A percentile compares a stretch with the other conserved stretches of the same genome.
These are phyloP conservation scores for Nymphaea thermarum DNA, from an alignment of 164 flowering plant species.

Conservation along the genomic window DNA sequence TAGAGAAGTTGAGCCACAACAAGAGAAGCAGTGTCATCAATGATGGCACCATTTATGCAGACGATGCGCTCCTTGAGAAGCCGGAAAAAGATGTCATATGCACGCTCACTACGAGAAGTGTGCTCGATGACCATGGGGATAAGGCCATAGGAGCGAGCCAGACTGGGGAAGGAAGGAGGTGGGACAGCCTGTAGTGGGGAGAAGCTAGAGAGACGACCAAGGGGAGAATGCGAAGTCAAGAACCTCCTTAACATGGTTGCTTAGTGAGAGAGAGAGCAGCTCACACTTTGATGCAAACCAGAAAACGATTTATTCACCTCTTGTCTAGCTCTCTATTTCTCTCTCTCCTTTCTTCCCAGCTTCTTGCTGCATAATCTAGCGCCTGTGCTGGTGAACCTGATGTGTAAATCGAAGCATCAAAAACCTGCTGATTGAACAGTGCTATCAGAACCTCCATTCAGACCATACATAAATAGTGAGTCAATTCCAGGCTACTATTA, in stretches of 20 bases:
- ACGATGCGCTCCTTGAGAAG: constrained; percentile 91
- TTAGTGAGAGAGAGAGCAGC: too few species aligned
- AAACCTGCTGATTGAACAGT: too few species aligned
- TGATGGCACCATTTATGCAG: constrained; percentile 84
- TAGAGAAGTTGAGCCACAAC: constrained; percentile 95
- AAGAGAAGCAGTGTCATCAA: constrained; percentile 87
- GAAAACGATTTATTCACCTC: too few species aligned
- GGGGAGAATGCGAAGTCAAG: not conserved
- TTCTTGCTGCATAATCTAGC: too few species aligned
- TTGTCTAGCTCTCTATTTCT: too few species aligned
- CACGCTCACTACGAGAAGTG: constrained; percentile 82
- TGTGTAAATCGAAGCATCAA: too few species aligned
- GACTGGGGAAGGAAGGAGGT: constrained; percentile 3
- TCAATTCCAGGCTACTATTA: too few species aligned
- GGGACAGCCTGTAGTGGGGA: not conserved
- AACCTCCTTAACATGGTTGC: constrained; percentile 10
- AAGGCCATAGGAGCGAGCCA: constrained; percentile 32
- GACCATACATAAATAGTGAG: too few species aligned
- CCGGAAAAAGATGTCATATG: constrained; percentile 93
- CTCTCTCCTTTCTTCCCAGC: too few species aligned
- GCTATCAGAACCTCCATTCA: too few species aligned
- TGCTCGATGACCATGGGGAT: constrained; percentile 96
- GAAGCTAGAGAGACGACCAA: not conserved
- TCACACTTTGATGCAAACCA: too few species aligned
- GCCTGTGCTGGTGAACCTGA: too few species aligned